Evolutionary conservation across 345 rosid species (phyloP), one percentile per base, ranked within the genome.

Genomic region (Aegle marmelos): DNA sequence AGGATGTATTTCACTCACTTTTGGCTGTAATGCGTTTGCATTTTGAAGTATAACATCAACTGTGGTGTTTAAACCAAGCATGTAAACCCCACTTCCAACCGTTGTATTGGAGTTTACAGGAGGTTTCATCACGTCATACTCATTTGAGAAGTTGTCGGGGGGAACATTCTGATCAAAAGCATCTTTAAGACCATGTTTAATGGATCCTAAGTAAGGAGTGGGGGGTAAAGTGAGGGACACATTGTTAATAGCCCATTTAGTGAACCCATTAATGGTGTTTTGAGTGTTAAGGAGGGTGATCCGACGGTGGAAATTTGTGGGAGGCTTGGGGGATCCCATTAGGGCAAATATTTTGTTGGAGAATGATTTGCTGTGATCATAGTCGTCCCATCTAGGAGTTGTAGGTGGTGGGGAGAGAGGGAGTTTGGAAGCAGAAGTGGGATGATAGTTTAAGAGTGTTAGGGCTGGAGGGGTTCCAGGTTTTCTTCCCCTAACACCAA

Each of bases 41-140:
- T 95, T 92, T 34, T 95, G 98, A 3, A 95, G 81, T 61, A 93
- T 82, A 75, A 95, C 90, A 70, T 95, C 98, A n/a, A 95, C 87
- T 0, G 93, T 88, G 45, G 83, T 79, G 27, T 86, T 77, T 24
- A 84, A 78, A 6, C 30, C 78, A 3, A 93, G 73, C 75, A 22
- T 63, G 84, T 93, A 93, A 9, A 93, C 84, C 66, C 92, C 90
- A 75, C 54, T 87, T 6, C 95, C 94, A 0, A 28, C 2, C 0
- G 88, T 87, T 4, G 96, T 64, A 72, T 90, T 93, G 0, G 77
- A 82, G 87, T 87, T 83, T 0, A 28, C 66, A 7, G 96, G 79
- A 4, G 89, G 91, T 5, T 83, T 84, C 86, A 83, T 82, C 7
- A 92, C 74, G 22, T 95, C 90, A 39, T 92, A 93, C 2, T 75